Conservation (phyloP, 176 grass and related monocot species). For the Aegilops speltoides region DNA sequence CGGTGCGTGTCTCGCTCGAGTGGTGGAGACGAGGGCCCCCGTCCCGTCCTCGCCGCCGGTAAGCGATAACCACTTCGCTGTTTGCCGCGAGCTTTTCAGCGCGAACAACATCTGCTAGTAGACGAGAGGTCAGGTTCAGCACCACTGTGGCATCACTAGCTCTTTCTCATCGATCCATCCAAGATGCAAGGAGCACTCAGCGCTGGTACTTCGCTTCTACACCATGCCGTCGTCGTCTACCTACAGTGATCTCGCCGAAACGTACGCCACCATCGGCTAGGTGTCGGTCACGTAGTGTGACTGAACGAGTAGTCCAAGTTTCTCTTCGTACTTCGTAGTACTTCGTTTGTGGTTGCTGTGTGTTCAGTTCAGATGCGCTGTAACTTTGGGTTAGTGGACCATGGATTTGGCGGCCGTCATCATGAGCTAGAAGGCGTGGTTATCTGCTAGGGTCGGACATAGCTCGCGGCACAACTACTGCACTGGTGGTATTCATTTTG, state of each 20-base stretch:
- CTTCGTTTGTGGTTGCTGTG: background rate
- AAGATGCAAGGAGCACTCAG: background rate
- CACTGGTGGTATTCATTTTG: background rate
- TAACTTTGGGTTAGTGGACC: background rate
- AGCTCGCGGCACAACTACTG: background rate
- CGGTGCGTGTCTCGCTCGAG: background rate
- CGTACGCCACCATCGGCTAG: background rate
- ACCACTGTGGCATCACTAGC: background rate
- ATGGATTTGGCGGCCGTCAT: background rate
- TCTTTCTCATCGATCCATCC: background rate
- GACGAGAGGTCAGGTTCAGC: background rate
- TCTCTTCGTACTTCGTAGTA: background rate
- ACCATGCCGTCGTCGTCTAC: background rate
- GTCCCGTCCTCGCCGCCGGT: background rate
- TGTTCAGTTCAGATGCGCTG: background rate
- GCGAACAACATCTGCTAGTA: background rate
- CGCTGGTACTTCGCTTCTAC: background rate
- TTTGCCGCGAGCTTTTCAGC: background rate
- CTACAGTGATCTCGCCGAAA: background rate
- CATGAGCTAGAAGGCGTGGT: background rate
- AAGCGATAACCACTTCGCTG: conserved; percentile 7
- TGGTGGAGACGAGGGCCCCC: background rate
- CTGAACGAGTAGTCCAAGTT: background rate
- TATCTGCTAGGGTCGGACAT: background rate
- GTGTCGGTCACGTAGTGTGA: background rate